Evolutionary conservation across 2,329 filamentous ascomycete genomes (phyloP).

Genomic region (Arthroderma sp.): DNA sequence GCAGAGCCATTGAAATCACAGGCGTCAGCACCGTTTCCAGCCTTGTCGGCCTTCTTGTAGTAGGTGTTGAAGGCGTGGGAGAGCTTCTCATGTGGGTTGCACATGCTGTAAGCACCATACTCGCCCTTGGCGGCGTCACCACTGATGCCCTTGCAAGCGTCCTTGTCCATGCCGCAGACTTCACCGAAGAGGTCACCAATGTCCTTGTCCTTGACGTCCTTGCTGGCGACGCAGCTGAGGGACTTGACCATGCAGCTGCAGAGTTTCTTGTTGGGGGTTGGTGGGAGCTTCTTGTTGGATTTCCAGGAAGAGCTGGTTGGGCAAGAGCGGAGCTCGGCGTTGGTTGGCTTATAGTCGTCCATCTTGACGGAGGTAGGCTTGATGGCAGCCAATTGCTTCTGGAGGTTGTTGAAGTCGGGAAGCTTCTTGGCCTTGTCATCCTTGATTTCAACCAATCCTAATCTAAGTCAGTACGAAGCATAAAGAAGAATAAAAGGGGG

Average conservation of each 20-base stretch:
- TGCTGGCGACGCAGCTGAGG: constrained; percentile 55
- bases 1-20: constrained; percentile 33
- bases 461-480: constrained; percentile 9
- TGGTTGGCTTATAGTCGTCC: constrained; percentile 57
- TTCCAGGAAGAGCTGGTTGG: constrained; percentile 53
- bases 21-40: constrained; percentile 21
- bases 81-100: constrained; percentile 28
- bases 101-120: constrained; percentile 37
- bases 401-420: constrained; percentile 61
- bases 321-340: constrained; percentile 56
- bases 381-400: constrained; percentile 54
- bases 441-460: constrained; percentile 45
- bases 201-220: constrained; percentile 42
- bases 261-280: constrained; percentile 61
- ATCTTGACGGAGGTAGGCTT: constrained; percentile 53
- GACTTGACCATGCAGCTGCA: constrained; percentile 77
- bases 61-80: constrained; percentile 33
- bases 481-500: background rate
- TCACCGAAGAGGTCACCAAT: constrained; percentile 54
- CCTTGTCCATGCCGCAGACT: constrained; percentile 27
- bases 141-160: constrained; percentile 27
- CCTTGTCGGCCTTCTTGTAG: constrained; percentile 25
- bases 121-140: constrained; percentile 27
- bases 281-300: constrained; percentile 62
- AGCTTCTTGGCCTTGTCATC: constrained; percentile 51